Conservation (phyloP, 306 rosid genomes). For the Dalbergia cultrata region DNA sequence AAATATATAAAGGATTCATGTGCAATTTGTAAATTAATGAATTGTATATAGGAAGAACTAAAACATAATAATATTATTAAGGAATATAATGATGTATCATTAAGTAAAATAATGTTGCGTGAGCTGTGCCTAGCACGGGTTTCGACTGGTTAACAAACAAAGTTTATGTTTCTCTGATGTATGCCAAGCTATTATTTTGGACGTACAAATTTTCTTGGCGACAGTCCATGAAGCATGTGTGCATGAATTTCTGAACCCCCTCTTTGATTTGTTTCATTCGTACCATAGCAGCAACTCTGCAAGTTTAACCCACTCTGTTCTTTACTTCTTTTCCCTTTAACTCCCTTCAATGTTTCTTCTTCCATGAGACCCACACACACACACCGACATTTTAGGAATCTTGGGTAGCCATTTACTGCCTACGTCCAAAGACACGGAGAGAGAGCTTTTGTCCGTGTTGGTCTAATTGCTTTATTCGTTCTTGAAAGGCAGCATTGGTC, state of each 20-base stretch:
- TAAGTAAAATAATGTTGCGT: no score
- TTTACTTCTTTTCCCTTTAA: conserved; percentile 49
- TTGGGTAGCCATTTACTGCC: conserved; percentile 52
- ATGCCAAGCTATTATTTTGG: no score
- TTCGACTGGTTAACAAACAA: no score
- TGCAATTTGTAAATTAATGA: no score
- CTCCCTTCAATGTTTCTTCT: conserved; percentile 52
- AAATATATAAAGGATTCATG: no score
- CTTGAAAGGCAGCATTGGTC: conserved; percentile 63
- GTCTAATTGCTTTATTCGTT: conserved; percentile 70
- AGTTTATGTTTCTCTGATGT: no score
- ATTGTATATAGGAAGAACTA: no score
- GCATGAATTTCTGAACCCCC: conserved; percentile 71
- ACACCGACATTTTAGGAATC: conserved; percentile 59
- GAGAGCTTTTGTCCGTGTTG: conserved; percentile 49
- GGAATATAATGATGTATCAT: no score
- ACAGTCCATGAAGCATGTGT: conserved; percentile 24
- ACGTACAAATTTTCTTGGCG: background rate
- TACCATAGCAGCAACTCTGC: conserved; percentile 47
- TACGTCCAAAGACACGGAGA: conserved; percentile 54
- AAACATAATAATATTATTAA: no score
- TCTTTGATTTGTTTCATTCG: conserved; percentile 35
- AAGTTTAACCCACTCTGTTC: conserved; percentile 50
- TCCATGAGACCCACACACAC: conserved; percentile 53
- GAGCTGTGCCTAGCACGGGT: no score